These are phyloP conservation scores for Globisporangium middletonii DNA, from an alignment of 352 stramenopile genomes.

Conservation along the genomic window DNA sequence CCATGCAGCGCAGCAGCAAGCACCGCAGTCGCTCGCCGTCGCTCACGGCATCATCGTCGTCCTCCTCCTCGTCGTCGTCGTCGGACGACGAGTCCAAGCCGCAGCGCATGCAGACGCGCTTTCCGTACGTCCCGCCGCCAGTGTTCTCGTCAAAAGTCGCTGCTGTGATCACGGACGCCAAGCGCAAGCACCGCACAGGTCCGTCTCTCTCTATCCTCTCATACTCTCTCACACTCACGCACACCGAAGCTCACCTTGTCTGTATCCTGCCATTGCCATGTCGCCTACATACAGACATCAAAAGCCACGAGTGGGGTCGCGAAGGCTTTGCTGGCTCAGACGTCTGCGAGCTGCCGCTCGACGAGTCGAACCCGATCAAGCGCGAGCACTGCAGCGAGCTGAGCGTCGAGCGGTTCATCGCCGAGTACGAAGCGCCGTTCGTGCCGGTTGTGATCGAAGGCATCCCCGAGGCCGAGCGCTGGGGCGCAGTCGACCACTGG, in stretches of 20 bases:
- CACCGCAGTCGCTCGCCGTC: conserved; percentile 31
- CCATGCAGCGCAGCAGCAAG: conserved; percentile 26
- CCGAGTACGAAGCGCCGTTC: conserved; percentile 72
- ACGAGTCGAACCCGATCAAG: conserved; percentile 58
- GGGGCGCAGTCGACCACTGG: conserved; percentile 69
- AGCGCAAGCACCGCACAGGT: conserved; percentile 74
- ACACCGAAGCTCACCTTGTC: background rate
- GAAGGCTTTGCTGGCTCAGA: conserved; percentile 79
- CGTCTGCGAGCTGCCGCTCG: conserved; percentile 71
- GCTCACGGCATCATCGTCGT: conserved; percentile 33
- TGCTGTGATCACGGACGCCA: conserved; percentile 43
- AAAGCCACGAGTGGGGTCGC: conserved; percentile 51
- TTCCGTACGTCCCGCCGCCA: conserved; percentile 41
- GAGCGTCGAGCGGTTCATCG: conserved; percentile 75
- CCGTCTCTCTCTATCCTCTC: background rate
- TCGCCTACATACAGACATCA: conserved; percentile 43
- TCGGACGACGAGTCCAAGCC: conserved; percentile 19
- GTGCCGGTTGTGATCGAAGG: conserved; percentile 82
- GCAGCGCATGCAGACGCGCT: conserved; percentile 20
- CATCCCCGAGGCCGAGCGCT: conserved; percentile 72
- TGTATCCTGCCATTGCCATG: too few species aligned
- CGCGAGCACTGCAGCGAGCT: conserved; percentile 72
- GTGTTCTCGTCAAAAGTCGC: conserved; percentile 43
- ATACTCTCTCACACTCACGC: background rate
- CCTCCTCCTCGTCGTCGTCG: conserved; percentile 34